Evolutionary conservation across 2,329 filamentous ascomycete species (phyloP), one percentile per base, ranked within the genome.

Genomic region (Alternaria metachromatica): DNA sequence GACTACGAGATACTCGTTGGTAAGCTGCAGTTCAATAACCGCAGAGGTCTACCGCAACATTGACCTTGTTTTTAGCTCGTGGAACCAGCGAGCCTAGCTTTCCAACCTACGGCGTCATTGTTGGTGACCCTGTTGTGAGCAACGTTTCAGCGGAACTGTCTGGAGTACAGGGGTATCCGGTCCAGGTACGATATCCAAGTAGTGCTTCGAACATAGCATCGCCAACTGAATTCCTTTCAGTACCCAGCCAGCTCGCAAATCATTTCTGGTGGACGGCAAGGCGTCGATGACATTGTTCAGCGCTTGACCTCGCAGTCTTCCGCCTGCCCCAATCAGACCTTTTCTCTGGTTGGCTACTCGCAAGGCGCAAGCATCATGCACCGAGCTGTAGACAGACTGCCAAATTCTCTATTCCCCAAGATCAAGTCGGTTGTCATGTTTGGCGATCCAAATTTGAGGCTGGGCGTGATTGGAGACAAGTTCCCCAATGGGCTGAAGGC

Each of bases 331-430:
- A 60, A 60, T 26, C 58, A 60, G 26, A 60, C 41, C n/a, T 60
- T 60, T 18, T 45, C 58, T 45, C 20, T 60, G 5, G 58, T 60
- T 1, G 49, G 58, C 7, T 60, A 60, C 13, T 55, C 49, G 10
- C 58, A 60, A 30, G 58, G 58, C 12, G 58, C 58, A 3, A 60
- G 58, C 15, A 60, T 60, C 28, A 60, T 60, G 58, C 58, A 60
- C n/a, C 26, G 30, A 43, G 58, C 58, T 28, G 58, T 43, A 25
- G 50, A 55, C 3, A 48, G 46, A n/a, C 50, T 55, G 10, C 49
- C 58, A 2, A 41, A 26, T 20, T 60, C 49, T 30, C 12, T 60
- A 3, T 60, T 60, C 43, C 37, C 58, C 6, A 55, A 12, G 20
- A 60, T 55, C 41, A 60, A 55, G 37, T 55, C 58, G 6, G 58